phyloP scores from a whole-genome alignment of 768 basidiomycete genomes.

The Mycena galericulata region DNA sequence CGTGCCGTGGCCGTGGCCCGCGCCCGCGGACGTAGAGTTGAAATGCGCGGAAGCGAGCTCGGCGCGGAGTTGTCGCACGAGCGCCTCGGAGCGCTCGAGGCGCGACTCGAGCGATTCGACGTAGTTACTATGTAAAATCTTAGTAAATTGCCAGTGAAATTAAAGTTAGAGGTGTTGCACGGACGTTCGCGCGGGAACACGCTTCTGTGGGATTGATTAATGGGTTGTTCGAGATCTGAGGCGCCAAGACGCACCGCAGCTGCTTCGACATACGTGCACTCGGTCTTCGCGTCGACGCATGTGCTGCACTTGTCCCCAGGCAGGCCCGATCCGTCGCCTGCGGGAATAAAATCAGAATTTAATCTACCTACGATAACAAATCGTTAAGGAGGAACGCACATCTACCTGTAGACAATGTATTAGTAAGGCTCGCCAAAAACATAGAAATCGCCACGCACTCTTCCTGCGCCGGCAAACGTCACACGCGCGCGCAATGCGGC shows the following conservation, averaged over 20 bases:
- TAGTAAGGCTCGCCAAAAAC: no score
- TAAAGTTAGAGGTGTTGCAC: not conserved
- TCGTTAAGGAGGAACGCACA: not conserved
- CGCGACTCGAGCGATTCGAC: conserved; percentile 9
- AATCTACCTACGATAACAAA: not conserved
- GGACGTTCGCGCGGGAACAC: not conserved
- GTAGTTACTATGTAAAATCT: not conserved
- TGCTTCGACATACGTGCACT: not conserved
- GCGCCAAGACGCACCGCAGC: not conserved
- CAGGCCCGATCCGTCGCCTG: not conserved
- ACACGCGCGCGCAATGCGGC: conserved; percentile 9
- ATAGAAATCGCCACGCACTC: not conserved
- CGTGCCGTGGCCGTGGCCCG: no score
- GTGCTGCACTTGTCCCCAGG: not conserved
- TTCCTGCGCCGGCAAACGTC: conserved; percentile 7
- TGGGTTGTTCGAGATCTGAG: not conserved
- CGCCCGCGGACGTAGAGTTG: not conserved
- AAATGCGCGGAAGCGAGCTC: not conserved
- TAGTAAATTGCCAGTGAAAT: not conserved
- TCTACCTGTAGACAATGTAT: not conserved
- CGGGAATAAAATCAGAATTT: not conserved
- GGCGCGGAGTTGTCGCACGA: not conserved
- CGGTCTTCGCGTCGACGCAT: not conserved
- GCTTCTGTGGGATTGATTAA: not conserved
- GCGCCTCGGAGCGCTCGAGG: conserved; percentile 5